Conservation (phyloP, 257 asterid species). For the Solanum tarapatanum region DNA sequence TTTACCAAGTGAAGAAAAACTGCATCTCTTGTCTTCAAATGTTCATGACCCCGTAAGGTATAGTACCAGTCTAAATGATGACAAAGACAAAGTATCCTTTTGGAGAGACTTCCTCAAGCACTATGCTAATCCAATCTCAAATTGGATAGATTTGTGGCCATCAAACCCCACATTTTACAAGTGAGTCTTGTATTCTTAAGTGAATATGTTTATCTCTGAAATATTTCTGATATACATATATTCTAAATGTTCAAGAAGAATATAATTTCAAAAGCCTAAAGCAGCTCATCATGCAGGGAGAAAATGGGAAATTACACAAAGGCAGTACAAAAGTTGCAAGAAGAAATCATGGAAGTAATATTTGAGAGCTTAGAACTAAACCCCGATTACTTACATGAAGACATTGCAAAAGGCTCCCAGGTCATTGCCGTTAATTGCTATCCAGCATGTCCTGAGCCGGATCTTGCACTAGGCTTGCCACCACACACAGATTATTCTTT, state of each 20-base stretch:
- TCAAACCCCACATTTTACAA: constrained; percentile 48
- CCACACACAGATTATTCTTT: constrained; percentile 50
- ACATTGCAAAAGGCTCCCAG: constrained; percentile 39
- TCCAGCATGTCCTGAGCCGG: constrained; percentile 57
- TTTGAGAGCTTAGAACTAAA: constrained; percentile 43
- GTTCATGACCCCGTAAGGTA: constrained; percentile 45
- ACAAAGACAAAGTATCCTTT: constrained; percentile 33
- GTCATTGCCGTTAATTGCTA: constrained; percentile 44
- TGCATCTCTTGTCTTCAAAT: constrained; percentile 29
- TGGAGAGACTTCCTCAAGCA: constrained; percentile 79
- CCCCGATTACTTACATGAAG: constrained; percentile 31
- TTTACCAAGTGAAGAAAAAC: constrained; percentile 40
- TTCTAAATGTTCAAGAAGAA: neutral
- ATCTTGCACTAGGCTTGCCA: constrained; percentile 47
- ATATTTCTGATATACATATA: neutral
- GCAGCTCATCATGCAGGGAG: constrained; percentile 19
- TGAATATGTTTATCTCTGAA: neutral
- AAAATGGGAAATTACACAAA: constrained; percentile 47
- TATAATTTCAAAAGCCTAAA: neutral
- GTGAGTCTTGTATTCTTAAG: constrained; percentile 15
- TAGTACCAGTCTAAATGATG: constrained; percentile 46
- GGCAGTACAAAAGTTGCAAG: constrained; percentile 32
- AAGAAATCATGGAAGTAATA: constrained; percentile 26
- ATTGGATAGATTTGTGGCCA: constrained; percentile 63
- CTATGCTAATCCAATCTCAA: constrained; percentile 49